These are phyloP conservation scores for Candida coquimbonensis DNA, from an alignment of 805 yeast genomes.

Conservation along the genomic window DNA sequence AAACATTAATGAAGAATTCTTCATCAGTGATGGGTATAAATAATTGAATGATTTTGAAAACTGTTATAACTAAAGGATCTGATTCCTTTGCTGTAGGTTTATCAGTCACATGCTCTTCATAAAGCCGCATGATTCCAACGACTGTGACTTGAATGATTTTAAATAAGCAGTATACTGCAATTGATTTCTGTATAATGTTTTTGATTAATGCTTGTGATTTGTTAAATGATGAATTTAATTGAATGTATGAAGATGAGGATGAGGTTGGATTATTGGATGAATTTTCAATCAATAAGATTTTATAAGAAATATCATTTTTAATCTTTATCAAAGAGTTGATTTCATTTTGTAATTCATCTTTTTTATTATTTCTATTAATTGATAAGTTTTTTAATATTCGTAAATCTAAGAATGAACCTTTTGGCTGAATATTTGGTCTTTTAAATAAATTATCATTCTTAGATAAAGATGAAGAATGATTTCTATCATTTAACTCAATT, in stretches of 20 bases:
- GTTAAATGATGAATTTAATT: not conserved
- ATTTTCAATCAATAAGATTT: constrained; percentile 13
- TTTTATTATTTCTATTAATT: constrained; percentile 1
- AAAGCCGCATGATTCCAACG: constrained; percentile 22
- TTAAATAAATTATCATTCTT: constrained; percentile 1
- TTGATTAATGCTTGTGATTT: constrained; percentile 1
- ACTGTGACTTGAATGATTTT: constrained; percentile 27
- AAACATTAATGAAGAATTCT: constrained; percentile 29
- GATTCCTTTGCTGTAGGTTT: constrained; percentile 13
- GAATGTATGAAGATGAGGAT: not conserved
- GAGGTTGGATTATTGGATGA: not conserved
- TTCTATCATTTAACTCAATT: constrained; percentile 8
- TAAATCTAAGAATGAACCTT: constrained; percentile 19
- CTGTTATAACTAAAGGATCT: constrained; percentile 34
- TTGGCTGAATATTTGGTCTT: constrained; percentile 16
- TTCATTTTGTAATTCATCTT: constrained; percentile 12
- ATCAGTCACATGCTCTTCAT: constrained; percentile 6
- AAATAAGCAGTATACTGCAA: constrained; percentile 31
- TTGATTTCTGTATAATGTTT: constrained; percentile 2
- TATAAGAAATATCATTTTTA: constrained; percentile 19
- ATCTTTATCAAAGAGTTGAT: constrained; percentile 16
- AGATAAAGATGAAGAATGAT: constrained; percentile 1
- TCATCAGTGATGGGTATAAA: constrained; percentile 28
- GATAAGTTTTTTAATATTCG: constrained; percentile 6
- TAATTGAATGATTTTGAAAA: constrained; percentile 27